Base-by-base conservation (phyloP, 768 basidiomycete genomes). In the Termitomyces sp. region DNA sequence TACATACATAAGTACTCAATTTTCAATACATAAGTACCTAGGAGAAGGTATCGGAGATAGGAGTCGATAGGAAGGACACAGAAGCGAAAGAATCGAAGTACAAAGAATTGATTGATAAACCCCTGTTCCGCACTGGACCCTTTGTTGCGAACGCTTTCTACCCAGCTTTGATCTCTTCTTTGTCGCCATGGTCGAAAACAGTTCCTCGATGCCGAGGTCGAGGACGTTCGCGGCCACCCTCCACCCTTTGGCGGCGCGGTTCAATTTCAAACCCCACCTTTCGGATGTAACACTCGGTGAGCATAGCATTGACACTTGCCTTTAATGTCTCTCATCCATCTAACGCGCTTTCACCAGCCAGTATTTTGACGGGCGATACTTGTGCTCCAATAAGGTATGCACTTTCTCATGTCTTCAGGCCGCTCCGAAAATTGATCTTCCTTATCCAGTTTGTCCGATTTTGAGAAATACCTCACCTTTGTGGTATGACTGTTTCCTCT, bases 331-430 rank as follows among this genome's bases (percentile, higher is more conserved):
- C 45, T 1, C 12, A 16, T 44, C 55, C 11, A 40, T 28, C 46
- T 62, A 20, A 59, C 22, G 48, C 32, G 15, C 7, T 36, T 58
- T 24, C 16, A 28, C 45, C n/a, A 59, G 77, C 73, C 39, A 65
- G 74, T 54, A 64, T 79, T 52, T 66, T 79, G 5, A 66, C 77
- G 36, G 78, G 78, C 6, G 71, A 76, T 40, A 78, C 78, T 15
- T 78, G 77, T 63, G 55, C 70, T 49, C 78, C 77, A 13, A 76
- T 78, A 62, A 71, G 75, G 73, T 75, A 24, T 15, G 20, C 22
- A 6, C 59, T 28, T 55, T 46, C 35, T 56, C 58, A 7, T 20
- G 52, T 58, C 33, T 40, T 24, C 9, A 22, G 33, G 16, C 9
- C 9, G 33, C 33, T 38, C 5, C 46, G n/a, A 20, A 28, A 12